phyloP scores from a whole-genome alignment of 2,329 filamentous ascomycete species.

The Beauveria sp. region DNA sequence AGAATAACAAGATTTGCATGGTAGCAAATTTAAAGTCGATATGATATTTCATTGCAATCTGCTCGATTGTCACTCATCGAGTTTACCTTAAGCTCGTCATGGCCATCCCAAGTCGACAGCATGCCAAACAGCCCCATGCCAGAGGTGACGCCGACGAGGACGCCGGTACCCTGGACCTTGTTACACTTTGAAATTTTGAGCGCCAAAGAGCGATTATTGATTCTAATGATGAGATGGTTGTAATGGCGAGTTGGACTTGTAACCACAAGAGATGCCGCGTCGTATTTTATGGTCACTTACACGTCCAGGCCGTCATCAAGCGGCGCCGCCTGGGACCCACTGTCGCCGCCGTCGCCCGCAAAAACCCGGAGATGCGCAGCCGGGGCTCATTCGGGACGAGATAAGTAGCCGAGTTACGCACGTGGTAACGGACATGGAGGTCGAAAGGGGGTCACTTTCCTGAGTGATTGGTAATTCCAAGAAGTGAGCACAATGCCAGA shows the following conservation, averaged over 20 bases:
- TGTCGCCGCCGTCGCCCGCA: background rate
- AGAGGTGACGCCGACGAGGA: constrained; percentile 56
- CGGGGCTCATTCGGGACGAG: background rate
- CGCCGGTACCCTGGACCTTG: constrained; percentile 28
- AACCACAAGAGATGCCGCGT: background rate
- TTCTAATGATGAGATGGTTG: background rate
- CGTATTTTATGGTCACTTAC: constrained; percentile 1
- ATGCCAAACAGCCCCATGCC: constrained; percentile 45
- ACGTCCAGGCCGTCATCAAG: background rate
- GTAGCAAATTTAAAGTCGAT: no score
- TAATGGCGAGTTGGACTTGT: background rate
- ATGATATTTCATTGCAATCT: no score
- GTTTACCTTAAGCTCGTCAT: no score
- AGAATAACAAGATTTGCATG: no score
- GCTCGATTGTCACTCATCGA: no score
- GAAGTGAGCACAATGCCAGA: no score
- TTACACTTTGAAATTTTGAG: constrained; percentile 19
- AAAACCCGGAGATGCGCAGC: background rate
- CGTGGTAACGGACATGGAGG: background rate
- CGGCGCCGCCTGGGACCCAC: background rate
- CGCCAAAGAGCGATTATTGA: background rate
- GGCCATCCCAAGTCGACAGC: no score
- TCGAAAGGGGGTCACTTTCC: no score
- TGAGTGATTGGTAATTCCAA: background rate
- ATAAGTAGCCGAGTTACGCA: background rate